These are phyloP conservation scores for Apophysomyces sp. DNA, from an alignment of 371 early-diverging fungal species.

Conservation along the genomic window DNA sequence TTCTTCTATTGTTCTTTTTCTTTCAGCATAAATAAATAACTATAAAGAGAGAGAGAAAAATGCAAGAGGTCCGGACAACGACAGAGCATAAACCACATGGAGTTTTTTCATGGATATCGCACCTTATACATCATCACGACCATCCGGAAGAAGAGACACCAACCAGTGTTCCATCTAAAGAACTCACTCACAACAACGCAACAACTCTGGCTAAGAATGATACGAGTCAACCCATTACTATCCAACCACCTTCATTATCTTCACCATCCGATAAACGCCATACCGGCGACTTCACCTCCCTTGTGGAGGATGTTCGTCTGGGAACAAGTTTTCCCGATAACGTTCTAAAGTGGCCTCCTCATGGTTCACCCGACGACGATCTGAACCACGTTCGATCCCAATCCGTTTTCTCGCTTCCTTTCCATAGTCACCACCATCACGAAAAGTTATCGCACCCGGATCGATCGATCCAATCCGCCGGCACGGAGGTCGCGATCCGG, in stretches of 20 bases:
- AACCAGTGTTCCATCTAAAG: slow-evolving; percentile 23
- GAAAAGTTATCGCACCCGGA: background rate
- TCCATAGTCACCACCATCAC: background rate
- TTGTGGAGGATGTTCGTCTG: background rate
- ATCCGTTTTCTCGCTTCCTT: slow-evolving; percentile 17
- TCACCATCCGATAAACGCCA: background rate
- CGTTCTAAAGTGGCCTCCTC: background rate
- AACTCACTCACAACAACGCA: background rate
- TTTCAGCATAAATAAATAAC: too few relatives aligned
- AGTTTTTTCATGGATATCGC: slow-evolving; percentile 17
- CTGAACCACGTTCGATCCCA: slow-evolving; percentile 4
- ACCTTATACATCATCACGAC: slow-evolving; percentile 6
- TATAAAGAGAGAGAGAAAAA: background rate
- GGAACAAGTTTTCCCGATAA: slow-evolving; percentile 14
- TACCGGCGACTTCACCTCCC: background rate
- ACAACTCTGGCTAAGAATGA: background rate
- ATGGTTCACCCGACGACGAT: background rate
- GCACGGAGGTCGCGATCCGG: slow-evolving; percentile 12
- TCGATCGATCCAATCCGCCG: slow-evolving; percentile 16
- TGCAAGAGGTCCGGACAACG: slow-evolving; percentile 2
- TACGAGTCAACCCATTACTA: slow-evolving; percentile 9
- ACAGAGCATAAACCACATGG: slow-evolving; percentile 11
- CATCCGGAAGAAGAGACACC: slow-evolving; percentile 15
- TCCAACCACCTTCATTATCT: slow-evolving; percentile 1
- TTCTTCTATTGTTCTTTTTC: background rate